Conservation (phyloP, 2,329 filamentous ascomycete genomes). For the Stachybotrys chartarum region DNA sequence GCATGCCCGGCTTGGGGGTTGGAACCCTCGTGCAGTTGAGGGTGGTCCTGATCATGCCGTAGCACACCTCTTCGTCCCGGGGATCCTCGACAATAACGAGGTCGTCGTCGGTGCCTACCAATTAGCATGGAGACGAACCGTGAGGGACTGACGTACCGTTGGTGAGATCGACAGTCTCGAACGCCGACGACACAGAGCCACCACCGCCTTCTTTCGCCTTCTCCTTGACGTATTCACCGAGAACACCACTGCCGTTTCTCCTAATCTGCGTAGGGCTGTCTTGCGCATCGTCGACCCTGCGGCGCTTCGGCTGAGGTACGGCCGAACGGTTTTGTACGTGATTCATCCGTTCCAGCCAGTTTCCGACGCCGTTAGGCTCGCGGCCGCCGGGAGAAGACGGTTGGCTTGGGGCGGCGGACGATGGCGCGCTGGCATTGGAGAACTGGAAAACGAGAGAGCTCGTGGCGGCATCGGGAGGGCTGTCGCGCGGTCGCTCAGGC, state of each 20-base stretch:
- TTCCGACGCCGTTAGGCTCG: conserved; percentile 37
- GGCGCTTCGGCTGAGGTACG: conserved; percentile 56
- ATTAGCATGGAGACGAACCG: conserved; percentile 15
- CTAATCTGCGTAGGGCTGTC: conserved; percentile 25
- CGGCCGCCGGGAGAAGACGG: conserved; percentile 23
- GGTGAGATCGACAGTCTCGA: conserved; percentile 50
- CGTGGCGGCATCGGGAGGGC: conserved; percentile 16
- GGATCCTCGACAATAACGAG: conserved; percentile 50
- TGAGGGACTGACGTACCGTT: conserved; percentile 28
- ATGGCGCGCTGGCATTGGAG: conserved; percentile 25
- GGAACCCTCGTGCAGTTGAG: conserved; percentile 64
- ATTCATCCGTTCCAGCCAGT: conserved; percentile 69
- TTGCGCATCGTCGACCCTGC: conserved; percentile 48
- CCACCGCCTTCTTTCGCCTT: conserved; percentile 38
- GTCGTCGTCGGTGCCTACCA: conserved; percentile 44
- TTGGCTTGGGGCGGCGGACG: conserved; percentile 22
- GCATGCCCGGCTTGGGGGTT: conserved; percentile 55
- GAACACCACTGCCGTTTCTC: conserved; percentile 41
- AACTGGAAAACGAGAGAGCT: conserved; percentile 35
- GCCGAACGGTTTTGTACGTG: conserved; percentile 60
- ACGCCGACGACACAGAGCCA: conserved; percentile 20
- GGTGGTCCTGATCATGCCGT: conserved; percentile 65
- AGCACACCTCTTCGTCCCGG: conserved; percentile 68
- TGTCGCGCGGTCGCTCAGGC: conserved; percentile 15
- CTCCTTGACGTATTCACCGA: conserved; percentile 62